Base-by-base conservation (phyloP, 305 asterid genomes). In the Euphrasia arctica region DNA sequence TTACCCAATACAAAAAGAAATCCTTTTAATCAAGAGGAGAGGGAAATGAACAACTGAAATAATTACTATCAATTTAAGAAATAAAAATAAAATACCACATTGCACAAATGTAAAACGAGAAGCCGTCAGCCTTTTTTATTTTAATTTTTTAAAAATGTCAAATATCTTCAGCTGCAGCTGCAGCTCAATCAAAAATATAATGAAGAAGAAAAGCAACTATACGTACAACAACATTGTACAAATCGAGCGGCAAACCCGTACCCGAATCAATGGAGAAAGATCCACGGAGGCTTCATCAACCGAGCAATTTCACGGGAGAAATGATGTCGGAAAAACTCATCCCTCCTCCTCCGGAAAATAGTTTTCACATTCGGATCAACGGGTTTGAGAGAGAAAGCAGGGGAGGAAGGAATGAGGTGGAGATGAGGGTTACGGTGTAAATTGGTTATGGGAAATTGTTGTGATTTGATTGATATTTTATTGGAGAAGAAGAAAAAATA, bases 231-330 rank as follows among this genome's bases (percentile, higher is more conserved):
- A 52, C 5, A 50, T 45, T 41, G 10, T 67, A 14, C 36, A 15
- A 67, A 50, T 4, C 68, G 15, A 60, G 51, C 41, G 14, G 13
- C 52, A 42, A 75, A 67, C 1, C 27, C 69, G 22, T 79, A 82
- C 86, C 81, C 60, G 71, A 74, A 76, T 70, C 56, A 77, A 71
- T 59, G 49, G 73, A 71, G 74, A 56, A 65, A 14, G 68, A 74
- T 74, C 90, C 79, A 74, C 64, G 79, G 87, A 68, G 80, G 87
- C 81, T 78, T 76, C 91, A 82, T 82, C 62, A 76, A 79, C 65
- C 47, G 60, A 60, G 15, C 70, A 12, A 50, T 1, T 9, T 27
- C 41, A 34, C 43, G 18, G 1, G 28, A 49, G 15, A 22, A 54
- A 43, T 13, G 65, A 15, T 55, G 58, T 11, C 58, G 49, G 22